Evolutionary conservation across 495 filamentous ascomycete species (phyloP).

Genomic region (Penicillium dipodomyicola): DNA sequence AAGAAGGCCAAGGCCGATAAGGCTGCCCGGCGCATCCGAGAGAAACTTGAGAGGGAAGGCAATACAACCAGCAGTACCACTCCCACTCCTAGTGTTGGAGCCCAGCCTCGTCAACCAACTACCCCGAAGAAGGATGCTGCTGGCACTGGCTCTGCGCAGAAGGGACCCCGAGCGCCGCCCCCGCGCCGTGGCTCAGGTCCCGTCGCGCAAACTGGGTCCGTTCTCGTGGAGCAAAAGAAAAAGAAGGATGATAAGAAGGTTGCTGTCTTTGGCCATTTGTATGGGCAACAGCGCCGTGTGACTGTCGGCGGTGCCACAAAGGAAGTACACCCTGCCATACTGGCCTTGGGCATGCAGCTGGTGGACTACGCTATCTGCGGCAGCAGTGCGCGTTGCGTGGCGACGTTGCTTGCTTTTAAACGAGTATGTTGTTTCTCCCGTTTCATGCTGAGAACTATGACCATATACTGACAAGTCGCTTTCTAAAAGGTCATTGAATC

Average conservation of each 20-base stretch:
- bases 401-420: slow-evolving; percentile 85
- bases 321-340: slow-evolving; percentile 85
- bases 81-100: slow-evolving; percentile 21
- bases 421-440: slow-evolving; percentile 54
- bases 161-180: slow-evolving; percentile 39
- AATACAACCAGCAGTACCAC: slow-evolving; percentile 26
- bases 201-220: slow-evolving; percentile 33
- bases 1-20: slow-evolving; percentile 78
- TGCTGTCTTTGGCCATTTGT: slow-evolving; percentile 80
- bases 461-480: slow-evolving; percentile 9
- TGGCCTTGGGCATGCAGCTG: slow-evolving; percentile 86
- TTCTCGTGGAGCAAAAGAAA: slow-evolving; percentile 35
- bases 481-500: slow-evolving; percentile 73
- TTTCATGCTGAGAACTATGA: neutral
- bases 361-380: slow-evolving; percentile 85
- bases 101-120: slow-evolving; percentile 26
- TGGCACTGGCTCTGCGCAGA: slow-evolving; percentile 27
- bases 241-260: slow-evolving; percentile 67
- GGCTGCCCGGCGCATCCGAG: slow-evolving; percentile 65
- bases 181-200: slow-evolving; percentile 43
- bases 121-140: slow-evolving; percentile 49
- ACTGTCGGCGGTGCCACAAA: slow-evolving; percentile 73
- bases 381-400: slow-evolving; percentile 82
- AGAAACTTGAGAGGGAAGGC: slow-evolving; percentile 48
- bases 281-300: slow-evolving; percentile 68